These are phyloP conservation scores for Mortierella antarctica DNA, from an alignment of 192 early-diverging fungal genomes.

Conservation along the genomic window DNA sequence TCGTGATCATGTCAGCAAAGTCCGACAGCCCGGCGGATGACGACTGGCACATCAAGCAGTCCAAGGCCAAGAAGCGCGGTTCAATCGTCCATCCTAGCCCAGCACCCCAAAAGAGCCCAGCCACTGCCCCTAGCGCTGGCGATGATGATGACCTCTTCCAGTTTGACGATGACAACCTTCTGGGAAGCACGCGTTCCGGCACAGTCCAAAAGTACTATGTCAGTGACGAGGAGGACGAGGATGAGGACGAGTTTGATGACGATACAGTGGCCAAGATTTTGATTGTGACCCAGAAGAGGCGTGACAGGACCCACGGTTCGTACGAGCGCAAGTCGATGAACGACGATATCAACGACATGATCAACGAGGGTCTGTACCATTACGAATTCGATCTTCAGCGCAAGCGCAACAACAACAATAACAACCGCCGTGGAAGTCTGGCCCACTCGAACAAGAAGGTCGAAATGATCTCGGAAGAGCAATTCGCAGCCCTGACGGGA, in stretches of 20 bases:
- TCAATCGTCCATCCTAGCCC: constrained; percentile 22
- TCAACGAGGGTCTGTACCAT: constrained; percentile 94
- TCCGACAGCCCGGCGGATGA: constrained; percentile 13
- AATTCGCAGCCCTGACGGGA: constrained; percentile 67
- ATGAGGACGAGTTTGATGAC: constrained; percentile 90
- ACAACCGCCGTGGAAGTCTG: constrained; percentile 39
- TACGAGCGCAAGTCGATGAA: constrained; percentile 83
- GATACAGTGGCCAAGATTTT: constrained; percentile 88
- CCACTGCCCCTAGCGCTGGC: constrained; percentile 15
- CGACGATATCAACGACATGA: constrained; percentile 90
- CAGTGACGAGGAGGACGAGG: constrained; percentile 75
- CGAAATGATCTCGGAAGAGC: constrained; percentile 65
- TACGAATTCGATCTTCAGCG: constrained; percentile 83
- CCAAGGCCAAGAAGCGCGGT: constrained; percentile 39
- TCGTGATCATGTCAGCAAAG: constrained; percentile 13
- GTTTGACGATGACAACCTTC: constrained; percentile 81
- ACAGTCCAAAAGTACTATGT: constrained; percentile 67
- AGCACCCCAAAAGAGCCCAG: constrained; percentile 2
- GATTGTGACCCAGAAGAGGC: constrained; percentile 90
- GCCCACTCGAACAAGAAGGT: constrained; percentile 65
- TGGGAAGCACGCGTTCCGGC: constrained; percentile 58
- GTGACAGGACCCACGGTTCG: constrained; percentile 76
- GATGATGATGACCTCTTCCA: constrained; percentile 84
- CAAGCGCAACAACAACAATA: constrained; percentile 56
- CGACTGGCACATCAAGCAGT: constrained; percentile 45